These are phyloP conservation scores for Alternaria infectoria DNA, from an alignment of 2,329 filamentous ascomycete species.

Conservation along the genomic window DNA sequence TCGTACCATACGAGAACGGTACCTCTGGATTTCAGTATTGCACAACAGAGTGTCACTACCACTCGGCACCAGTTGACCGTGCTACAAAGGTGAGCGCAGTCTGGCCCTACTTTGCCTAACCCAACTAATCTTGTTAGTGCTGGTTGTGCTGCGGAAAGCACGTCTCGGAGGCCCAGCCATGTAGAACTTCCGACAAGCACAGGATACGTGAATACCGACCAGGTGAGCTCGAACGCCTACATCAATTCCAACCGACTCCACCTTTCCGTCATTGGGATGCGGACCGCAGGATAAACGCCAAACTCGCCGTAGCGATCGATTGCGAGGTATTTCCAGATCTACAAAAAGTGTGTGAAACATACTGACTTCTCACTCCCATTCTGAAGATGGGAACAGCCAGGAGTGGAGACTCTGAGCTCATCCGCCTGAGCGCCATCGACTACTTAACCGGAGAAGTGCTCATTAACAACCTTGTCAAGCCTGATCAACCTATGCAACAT, in stretches of 20 bases:
- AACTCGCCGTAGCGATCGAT: conserved; percentile 54
- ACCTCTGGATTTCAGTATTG: neutral
- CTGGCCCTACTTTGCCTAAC: too few species aligned
- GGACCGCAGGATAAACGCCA: neutral
- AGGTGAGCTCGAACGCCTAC: conserved; percentile 7
- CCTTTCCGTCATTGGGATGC: neutral
- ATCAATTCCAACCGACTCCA: conserved; percentile 20
- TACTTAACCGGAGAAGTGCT: conserved; percentile 58
- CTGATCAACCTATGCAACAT: conserved; percentile 55
- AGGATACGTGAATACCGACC: conserved; percentile 2
- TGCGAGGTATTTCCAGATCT: conserved; percentile 49
- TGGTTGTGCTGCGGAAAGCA: conserved; percentile 15
- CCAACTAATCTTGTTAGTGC: conserved; percentile 4
- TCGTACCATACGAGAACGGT: neutral
- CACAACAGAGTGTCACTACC: neutral
- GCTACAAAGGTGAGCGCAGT: neutral
- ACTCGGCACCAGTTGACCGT: neutral
- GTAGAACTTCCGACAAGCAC: conserved; percentile 9
- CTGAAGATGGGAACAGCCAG: conserved; percentile 56
- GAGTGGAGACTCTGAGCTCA: conserved; percentile 57
- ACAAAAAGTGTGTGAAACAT: neutral
- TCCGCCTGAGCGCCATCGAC: conserved; percentile 58
- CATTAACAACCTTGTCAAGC: conserved; percentile 60
- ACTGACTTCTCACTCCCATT: neutral
- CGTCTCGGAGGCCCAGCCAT: conserved; percentile 11